Conservation (phyloP, 306 rosid species). For the Adenanthera pavonina region DNA sequence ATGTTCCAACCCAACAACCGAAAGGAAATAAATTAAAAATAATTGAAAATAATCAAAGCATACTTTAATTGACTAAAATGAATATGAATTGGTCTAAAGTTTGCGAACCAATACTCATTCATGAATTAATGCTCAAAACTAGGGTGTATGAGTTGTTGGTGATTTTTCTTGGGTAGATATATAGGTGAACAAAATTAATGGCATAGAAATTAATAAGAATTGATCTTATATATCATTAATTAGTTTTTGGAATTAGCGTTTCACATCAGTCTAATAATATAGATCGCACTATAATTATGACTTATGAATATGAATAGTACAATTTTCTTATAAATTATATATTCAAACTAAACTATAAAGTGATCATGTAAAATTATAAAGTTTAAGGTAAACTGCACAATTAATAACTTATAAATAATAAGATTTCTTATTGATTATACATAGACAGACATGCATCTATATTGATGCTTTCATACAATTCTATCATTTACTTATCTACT, state of each 20-base stretch:
- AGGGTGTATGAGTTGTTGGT: background rate
- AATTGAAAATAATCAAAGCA: background rate
- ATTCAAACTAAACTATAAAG: too few species aligned
- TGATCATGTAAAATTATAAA: too few species aligned
- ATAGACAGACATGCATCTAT: too few species aligned
- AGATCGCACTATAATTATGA: too few species aligned
- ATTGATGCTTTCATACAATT: too few species aligned
- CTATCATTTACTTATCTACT: too few species aligned
- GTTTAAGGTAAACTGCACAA: too few species aligned
- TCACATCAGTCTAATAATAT: too few species aligned
- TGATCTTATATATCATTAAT: background rate
- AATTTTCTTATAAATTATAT: too few species aligned
- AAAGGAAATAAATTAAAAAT: background rate
- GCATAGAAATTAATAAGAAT: background rate
- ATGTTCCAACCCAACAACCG: constrained; percentile 19
- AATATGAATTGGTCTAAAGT: background rate
- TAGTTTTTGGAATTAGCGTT: background rate
- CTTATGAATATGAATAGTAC: too few species aligned
- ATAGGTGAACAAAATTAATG: background rate
- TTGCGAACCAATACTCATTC: background rate
- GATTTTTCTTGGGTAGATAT: constrained; percentile 3
- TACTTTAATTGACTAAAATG: background rate
- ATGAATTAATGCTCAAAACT: background rate
- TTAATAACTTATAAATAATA: too few species aligned
- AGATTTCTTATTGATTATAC: too few species aligned